Evolutionary conservation across 768 basidiomycete genomes (phyloP), one percentile per base, ranked within the genome.

Genomic region (Daedaleopsis sinensis): DNA sequence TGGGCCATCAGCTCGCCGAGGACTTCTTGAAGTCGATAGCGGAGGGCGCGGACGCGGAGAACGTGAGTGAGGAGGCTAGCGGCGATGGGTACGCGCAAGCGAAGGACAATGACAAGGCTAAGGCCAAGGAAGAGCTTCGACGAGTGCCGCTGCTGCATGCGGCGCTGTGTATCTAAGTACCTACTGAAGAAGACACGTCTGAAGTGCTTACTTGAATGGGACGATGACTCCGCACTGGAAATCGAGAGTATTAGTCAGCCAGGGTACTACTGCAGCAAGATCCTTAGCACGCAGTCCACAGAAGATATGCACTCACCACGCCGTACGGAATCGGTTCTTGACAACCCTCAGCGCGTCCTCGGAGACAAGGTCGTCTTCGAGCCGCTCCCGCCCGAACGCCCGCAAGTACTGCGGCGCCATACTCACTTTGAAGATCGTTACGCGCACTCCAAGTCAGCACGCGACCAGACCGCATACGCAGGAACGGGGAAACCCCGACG

Each of bases 51-150:
- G 58, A 36, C n/a, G 55, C 56, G 24, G 56, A 51, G 46, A 27
- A 52, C 10, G 55, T 10, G 19, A 13, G 4, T 3, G 47, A 16
- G 5, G 19, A 21, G 13, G n/a, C 13, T 32, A 21, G 23, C 6
- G 36, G 32, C 38, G 38, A 46, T 13, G 32, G n/a, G 38, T 21
- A 49, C 52, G 27, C 24, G n/a, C 50, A 44, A 18, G 51, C 47
- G 39, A 57, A 65, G 32, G 64, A 32, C 54, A 59, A 58, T 50
- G 49, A 13, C 57, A 58, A 51, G 52, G 64, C 36, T 52, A 59
- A 58, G 54, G 43, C 42, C 52, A 57, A 36, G 57, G 71, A 72
- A 59, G 71, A 72, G 64, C 63, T 72, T 36, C 70, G 56, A n/a
- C 32, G 32, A 5, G 32, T n/a, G 51, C 51, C 39, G 27, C 27